Evolutionary conservation across 148 eudicot species (phyloP), one percentile per base, ranked within the genome.

Genomic region (Amaranthus hypochondriacus): DNA sequence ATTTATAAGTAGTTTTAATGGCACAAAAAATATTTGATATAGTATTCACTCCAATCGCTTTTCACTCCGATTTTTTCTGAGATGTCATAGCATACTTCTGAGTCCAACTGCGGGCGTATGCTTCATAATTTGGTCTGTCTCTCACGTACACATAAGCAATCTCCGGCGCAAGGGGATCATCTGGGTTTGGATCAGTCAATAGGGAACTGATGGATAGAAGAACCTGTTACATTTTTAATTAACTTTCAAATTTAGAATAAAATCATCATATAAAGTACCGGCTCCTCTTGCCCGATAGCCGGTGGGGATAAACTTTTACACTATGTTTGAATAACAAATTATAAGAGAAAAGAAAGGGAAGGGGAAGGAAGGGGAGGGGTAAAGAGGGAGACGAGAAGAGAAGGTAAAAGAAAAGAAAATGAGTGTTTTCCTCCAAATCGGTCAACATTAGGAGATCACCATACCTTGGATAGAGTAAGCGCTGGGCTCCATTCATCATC

Each of bases 81-180:
- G 44, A 57, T 48, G 54, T 7, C 61, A 84, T 84, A 8, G 86
- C 82, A 9, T 79, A 70, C 52, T 79, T 79, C 50, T 79, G 78
- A 75, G 82, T 79, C 78, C 78, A 79, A 78, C 77, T 81, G 59
- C 84, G 83, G 18, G 86, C 84, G 55, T 80, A 68, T 7, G 81
- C 43, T 70, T 81, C 86, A 12, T 84, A 84, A 76, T 84, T 84
- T 62, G 79, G 55, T 56, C 73, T 62, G 67, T 84, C 86, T 5
- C 80, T 81, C 82, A 78, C 81, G 80, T 84, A 84, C 86, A 78
- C 81, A 47, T 84, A 84, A 9, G 86, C 86, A n/a, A 84, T 81
- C 66, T 84, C 86, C 3, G 86, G 86, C 46, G 73, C 82, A 18
- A 84, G 78, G 11, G 84, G 84, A 56, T 84, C 86, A 69, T 84